Evolutionary conservation across 108 stramenopile species (phyloP).

Genomic region (Stephanodiscus triporus): DNA sequence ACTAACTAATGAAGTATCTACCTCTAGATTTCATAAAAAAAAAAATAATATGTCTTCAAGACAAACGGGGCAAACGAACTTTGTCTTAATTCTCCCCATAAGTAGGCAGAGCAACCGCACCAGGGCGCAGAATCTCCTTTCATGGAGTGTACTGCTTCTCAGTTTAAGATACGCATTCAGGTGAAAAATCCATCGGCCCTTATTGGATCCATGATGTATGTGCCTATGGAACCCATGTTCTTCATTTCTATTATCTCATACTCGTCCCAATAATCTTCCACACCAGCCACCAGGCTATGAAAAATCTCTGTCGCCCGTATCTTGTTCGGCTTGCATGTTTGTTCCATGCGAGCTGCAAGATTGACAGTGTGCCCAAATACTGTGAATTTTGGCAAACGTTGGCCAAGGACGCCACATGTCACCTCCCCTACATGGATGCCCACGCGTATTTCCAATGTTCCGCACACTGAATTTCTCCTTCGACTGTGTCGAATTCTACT

Average conservation of each 20-base stretch:
- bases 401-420: constrained; percentile 27
- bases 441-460: constrained; percentile 25
- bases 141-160: too few relatives aligned
- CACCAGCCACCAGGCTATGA: constrained; percentile 21
- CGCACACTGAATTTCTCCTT: not conserved
- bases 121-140: too few relatives aligned
- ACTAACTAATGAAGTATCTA: too few relatives aligned
- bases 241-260: constrained; percentile 26
- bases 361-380: constrained; percentile 38
- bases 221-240: constrained; percentile 39
- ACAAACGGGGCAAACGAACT: too few relatives aligned
- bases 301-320: constrained; percentile 40
- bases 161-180: too few relatives aligned
- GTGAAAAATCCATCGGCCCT: not conserved
- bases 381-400: constrained; percentile 32
- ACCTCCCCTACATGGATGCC: constrained; percentile 39
- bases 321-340: constrained; percentile 23
- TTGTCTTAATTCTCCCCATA: too few relatives aligned
- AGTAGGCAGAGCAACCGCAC: too few relatives aligned
- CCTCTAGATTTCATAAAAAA: too few relatives aligned
- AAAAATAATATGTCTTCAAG: too few relatives aligned
- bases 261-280: constrained; percentile 25
- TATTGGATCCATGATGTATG: constrained; percentile 32
- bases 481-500: not conserved
- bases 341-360: constrained; percentile 48